Evolutionary conservation across 2,329 filamentous ascomycete genomes (phyloP).

Genomic region (Diaporthe sp.): DNA sequence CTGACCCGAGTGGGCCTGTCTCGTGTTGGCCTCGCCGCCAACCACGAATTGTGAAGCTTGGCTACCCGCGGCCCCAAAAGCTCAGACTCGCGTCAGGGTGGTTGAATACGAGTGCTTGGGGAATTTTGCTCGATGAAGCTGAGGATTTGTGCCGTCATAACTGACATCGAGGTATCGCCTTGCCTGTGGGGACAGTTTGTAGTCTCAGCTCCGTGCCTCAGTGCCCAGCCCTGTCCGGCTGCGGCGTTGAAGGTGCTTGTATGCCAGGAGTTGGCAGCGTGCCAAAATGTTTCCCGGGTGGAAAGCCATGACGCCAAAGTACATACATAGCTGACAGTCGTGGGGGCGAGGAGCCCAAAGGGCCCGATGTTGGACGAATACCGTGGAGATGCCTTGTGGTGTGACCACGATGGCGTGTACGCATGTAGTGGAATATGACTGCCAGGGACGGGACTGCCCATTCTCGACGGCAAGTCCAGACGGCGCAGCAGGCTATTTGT

Average conservation of each 20-base stretch:
- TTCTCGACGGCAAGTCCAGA: slow-evolving; percentile 19
- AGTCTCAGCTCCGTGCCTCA: background rate
- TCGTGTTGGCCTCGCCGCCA: background rate
- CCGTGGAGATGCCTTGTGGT: background rate
- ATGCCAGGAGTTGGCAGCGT: background rate
- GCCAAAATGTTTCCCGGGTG: no score
- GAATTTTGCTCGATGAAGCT: background rate
- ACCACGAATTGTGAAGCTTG: slow-evolving; percentile 10
- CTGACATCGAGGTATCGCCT: background rate
- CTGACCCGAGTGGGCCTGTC: slow-evolving; percentile 2
- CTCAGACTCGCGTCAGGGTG: background rate
- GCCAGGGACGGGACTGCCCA: background rate
- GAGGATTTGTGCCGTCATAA: background rate
- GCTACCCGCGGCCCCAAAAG: background rate
- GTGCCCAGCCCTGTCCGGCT: background rate
- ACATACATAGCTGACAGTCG: background rate
- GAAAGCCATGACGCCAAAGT: background rate
- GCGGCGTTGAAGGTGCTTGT: background rate
- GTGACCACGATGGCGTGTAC: background rate
- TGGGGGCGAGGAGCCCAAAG: background rate
- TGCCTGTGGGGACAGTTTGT: background rate
- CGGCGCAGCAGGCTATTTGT: slow-evolving; percentile 20
- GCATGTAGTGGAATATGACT: background rate
- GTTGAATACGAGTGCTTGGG: background rate
- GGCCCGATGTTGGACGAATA: background rate